Base-by-base conservation (phyloP, 164 flowering plant genomes). In the Platanus orientalis region DNA sequence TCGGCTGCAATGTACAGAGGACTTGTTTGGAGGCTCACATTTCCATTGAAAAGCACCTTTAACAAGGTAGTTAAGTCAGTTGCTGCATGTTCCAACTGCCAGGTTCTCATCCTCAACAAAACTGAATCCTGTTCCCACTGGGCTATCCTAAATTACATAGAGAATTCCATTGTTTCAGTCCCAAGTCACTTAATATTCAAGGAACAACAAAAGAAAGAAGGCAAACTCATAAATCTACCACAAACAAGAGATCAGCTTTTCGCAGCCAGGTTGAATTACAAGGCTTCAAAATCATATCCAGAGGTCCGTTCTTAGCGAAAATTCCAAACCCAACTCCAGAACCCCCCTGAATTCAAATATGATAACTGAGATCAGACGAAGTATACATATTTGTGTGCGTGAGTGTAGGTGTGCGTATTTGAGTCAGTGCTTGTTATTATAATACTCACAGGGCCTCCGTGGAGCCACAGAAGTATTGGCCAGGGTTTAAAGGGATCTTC, bases 61-160 rank as follows among this genome's bases (percentile, higher is more conserved):
- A 93, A 54, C 71, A 90, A 69, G 30, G 79, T 79, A 9, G 89
- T 87, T 59, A 87, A 75, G 76, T 93, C 98, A 55, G 57, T 42
- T 10, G 88, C 98, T 25, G 92, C 86, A 71, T 93, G 75, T 90
- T 69, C 83, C 85, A 72, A 86, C 97, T 4, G 78, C 60, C 62
- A 80, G 61, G 0, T 53, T 57, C 9, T 57, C 30, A 20, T 90
- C 88, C 69, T 90, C 94, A 73, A 87, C 97, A 74, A 63, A 93
- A 70, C 97, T 93, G 64, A 65, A 93, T 39, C 98, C 97, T 23
- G 98, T 82, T 49, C 98, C 98, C 11, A 93, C 94, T 57, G 98
- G 98, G 63, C 80, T 83, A 60, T 93, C 98, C 98, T 93, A 36
- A 7, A 24, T 45, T 6, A 51, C n/a, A n/a, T n/a, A n/a, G n/a